Evolutionary conservation across 768 basidiomycete genomes (phyloP), one percentile per base, ranked within the genome.

Genomic region (Boletus insuetus): DNA sequence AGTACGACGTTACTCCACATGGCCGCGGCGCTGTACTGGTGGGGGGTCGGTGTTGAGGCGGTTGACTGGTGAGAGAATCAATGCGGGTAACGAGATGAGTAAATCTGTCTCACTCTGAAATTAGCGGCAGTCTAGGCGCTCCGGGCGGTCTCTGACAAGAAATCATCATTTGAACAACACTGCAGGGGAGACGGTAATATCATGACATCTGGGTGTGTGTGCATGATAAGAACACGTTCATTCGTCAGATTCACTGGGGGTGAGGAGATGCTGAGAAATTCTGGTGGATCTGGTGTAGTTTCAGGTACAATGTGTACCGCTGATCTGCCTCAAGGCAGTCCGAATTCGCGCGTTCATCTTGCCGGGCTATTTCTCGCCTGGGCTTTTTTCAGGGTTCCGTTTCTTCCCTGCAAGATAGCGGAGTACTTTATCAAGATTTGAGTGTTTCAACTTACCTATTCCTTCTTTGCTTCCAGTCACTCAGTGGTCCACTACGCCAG

Each of bases 301-400:
- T 43, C 63, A 64, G 63, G 53, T 46, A 53, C 62, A 19, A 19
- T 24, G 46, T 24, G 46, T 45, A 51, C 31, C 42, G 43, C 32
- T 40, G 58, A 56, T 63, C 53, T 50, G 56, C 63, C 63, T 64
- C 43, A 51, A 65, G 63, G 63, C 55, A 8, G 35, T 9, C 20
- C 35, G 8, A 48, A 12, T 64, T 64, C 62, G 38, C 62, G 62
- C 62, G 62, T 62, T 64, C 62, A 62, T 64, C 48, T 61, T 16
- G 47, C 48, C 41, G 38, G 38, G 34, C 6, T 14, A 35, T 35
- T 1, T 4, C 14, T 46, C 16, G 43, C 35, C 40, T 46, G 5
- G 31, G 1, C 45, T 34, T 35, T 51, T 60, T 60, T 16, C 43
- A 63, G 61, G 61, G 54, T 20, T 22, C 34, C 2, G 16, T 46